Conservation (phyloP, 441 rosid genomes). For the Biscutella laevigata region DNA sequence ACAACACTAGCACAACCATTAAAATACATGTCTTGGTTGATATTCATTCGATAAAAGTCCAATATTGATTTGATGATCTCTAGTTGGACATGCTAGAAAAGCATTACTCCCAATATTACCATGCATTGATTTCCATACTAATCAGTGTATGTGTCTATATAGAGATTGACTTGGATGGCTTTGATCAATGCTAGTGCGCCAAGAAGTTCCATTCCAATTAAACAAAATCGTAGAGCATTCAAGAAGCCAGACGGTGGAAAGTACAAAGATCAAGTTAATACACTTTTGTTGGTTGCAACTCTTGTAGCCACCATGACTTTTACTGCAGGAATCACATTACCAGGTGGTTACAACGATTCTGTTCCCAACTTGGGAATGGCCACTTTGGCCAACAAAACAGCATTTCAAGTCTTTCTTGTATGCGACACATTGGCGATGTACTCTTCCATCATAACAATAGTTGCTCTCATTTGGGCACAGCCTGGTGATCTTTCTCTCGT, state of each 20-base stretch:
- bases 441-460: background rate
- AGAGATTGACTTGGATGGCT: constrained; percentile 6
- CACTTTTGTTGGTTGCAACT: constrained; percentile 10
- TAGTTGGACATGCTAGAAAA: too few species aligned
- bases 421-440: constrained; percentile 8
- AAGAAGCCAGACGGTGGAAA: background rate
- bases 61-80: too few species aligned
- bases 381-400: background rate
- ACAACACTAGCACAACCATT: too few species aligned
- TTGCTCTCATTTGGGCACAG: constrained; percentile 24
- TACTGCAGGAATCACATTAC: constrained; percentile 24
- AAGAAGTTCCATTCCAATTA: background rate
- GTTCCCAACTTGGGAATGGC: constrained; percentile 15
- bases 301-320: constrained; percentile 16
- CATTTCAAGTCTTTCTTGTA: constrained; percentile 6
- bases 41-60: too few species aligned
- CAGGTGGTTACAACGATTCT: constrained; percentile 16
- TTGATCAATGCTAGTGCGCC: constrained; percentile 1
- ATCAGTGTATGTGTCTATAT: too few species aligned
- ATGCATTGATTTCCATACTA: too few species aligned
- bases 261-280: background rate
- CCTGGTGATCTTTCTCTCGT: background rate
- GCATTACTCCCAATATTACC: too few species aligned
- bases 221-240: too few species aligned
- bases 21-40: too few species aligned